phyloP scores from a whole-genome alignment of 1,139 yeast species.

The Zygosaccharomyces sapae region DNA sequence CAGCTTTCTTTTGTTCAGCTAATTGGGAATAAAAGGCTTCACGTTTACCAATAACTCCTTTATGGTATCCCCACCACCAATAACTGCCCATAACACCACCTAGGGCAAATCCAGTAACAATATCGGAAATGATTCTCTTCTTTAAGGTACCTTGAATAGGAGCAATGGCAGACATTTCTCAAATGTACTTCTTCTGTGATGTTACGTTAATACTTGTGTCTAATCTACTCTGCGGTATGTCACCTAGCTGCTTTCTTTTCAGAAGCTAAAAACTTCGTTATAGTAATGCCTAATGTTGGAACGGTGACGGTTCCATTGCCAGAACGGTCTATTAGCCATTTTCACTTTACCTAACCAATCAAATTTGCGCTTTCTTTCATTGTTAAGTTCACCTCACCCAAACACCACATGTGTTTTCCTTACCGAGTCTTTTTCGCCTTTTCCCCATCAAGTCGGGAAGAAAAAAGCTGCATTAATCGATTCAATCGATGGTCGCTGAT shows the following conservation, averaged over 20 bases:
- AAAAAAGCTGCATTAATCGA: neutral
- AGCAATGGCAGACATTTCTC: constrained; percentile 54
- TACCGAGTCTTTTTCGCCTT: neutral
- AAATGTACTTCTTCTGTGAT: no score
- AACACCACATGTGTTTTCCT: constrained; percentile 1
- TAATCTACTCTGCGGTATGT: no score
- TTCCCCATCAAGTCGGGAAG: neutral
- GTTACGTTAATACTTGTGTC: no score
- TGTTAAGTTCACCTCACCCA: neutral
- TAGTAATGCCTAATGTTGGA: neutral
- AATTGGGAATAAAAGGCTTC: constrained; percentile 79
- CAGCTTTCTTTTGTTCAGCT: constrained; percentile 64
- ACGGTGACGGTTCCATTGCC: neutral
- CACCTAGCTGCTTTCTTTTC: no score
- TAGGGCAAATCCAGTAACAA: constrained; percentile 56
- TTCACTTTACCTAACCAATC: constrained; percentile 2
- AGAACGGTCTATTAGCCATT: neutral
- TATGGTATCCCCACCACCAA: constrained; percentile 80
- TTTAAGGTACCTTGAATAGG: constrained; percentile 85
- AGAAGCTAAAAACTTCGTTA: neutral
- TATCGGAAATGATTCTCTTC: constrained; percentile 78
- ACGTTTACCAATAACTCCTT: constrained; percentile 64
- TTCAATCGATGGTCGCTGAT: neutral
- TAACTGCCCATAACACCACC: constrained; percentile 53
- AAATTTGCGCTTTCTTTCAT: constrained; percentile 4